phyloP scores from a whole-genome alignment of 305 asterid genomes.

The Fraxinus platypoda region DNA sequence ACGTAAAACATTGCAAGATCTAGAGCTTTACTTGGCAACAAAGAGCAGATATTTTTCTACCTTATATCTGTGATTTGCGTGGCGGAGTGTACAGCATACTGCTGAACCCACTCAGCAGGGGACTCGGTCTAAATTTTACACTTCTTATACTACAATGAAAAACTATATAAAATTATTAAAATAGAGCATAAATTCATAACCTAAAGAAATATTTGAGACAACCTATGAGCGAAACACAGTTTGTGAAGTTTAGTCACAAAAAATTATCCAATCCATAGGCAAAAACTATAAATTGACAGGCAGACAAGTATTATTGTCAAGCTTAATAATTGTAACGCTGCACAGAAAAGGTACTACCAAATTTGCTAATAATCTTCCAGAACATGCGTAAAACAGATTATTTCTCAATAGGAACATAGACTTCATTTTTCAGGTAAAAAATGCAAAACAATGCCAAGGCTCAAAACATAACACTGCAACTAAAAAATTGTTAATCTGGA shows the following conservation, averaged over 20 bases:
- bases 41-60: background rate
- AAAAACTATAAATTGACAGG: background rate
- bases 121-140: background rate
- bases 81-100: background rate
- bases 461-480: background rate
- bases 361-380: background rate
- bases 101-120: background rate
- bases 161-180: background rate
- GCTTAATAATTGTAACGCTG: background rate
- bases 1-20: background rate
- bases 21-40: background rate
- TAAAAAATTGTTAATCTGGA: background rate
- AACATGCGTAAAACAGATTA: background rate
- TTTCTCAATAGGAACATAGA: background rate
- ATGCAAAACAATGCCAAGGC: constrained; percentile 2
- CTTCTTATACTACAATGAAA: background rate
- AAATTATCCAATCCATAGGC: background rate
- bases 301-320: background rate
- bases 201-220: background rate
- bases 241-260: background rate
- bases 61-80: background rate
- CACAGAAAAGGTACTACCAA: background rate
- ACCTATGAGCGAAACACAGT: background rate
- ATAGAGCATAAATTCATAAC: background rate
- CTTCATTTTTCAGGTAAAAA: background rate